phyloP scores from a whole-genome alignment of 305 asterid genomes.

The Fraxinus nigra region DNA sequence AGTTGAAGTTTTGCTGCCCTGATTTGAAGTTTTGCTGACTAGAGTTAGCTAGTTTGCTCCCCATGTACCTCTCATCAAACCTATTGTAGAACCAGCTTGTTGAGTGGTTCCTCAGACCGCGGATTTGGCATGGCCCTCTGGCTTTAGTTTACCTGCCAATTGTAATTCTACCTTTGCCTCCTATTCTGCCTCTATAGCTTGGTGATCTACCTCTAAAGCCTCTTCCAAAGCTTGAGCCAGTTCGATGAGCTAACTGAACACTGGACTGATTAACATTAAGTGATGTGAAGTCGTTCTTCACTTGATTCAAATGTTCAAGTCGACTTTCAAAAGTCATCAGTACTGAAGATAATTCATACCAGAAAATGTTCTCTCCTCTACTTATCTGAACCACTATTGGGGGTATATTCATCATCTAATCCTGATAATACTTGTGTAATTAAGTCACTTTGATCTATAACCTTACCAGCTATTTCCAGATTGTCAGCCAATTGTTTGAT shows the following conservation, averaged over 20 bases:
- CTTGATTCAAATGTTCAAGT: background rate
- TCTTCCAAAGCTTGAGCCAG: background rate
- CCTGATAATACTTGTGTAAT: too few species aligned
- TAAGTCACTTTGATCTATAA: too few species aligned
- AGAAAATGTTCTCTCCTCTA: background rate
- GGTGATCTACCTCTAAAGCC: background rate
- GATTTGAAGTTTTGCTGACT: background rate
- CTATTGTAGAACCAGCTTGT: background rate
- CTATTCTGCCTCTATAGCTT: background rate
- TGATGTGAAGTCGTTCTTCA: background rate
- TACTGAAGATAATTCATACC: background rate
- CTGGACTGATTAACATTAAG: background rate
- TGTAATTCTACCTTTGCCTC: background rate
- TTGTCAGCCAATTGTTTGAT: too few species aligned
- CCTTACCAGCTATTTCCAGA: too few species aligned
- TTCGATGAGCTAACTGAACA: background rate
- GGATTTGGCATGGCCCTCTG: background rate
- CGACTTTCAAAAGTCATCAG: background rate
- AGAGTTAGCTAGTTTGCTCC: background rate
- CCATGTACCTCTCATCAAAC: background rate
- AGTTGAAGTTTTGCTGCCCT: background rate
- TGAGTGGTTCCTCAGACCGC: background rate
- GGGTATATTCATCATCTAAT: background rate
- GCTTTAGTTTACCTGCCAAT: background rate
- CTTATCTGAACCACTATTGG: background rate